A percentile compares a stretch with the other conserved stretches of the same genome.
phyloP scores from a whole-genome alignment of 306 rosid genomes.

The Castanospermum australe region DNA sequence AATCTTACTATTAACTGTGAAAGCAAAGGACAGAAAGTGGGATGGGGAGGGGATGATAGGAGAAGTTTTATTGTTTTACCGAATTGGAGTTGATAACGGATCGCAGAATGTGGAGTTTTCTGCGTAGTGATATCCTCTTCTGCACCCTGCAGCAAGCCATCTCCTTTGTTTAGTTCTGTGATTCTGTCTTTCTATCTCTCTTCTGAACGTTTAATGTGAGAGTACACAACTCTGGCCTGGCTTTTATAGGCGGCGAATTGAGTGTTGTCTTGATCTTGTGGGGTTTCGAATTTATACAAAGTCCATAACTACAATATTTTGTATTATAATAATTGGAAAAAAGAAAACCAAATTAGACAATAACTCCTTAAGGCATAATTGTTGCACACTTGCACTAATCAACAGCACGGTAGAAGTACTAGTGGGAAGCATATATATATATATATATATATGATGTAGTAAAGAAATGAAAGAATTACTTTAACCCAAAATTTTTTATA shows the following conservation, averaged over 20 bases:
- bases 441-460: no score
- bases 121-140: conserved; percentile 56
- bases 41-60: not conserved
- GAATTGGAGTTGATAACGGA: conserved; percentile 35
- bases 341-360: not conserved
- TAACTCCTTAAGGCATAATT: no score
- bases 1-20: not conserved
- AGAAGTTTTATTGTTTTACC: conserved; percentile 13
- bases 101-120: conserved; percentile 60
- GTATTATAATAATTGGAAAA: conserved; percentile 33
- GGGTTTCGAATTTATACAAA: conserved; percentile 22
- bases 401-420: no score
- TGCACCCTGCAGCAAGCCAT: conserved; percentile 63
- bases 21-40: not conserved
- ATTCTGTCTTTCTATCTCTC: conserved; percentile 5
- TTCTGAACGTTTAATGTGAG: conserved; percentile 32
- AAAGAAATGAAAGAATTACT: no score
- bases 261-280: conserved; percentile 14
- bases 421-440: no score
- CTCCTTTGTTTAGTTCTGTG: conserved; percentile 4
- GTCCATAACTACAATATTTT: conserved; percentile 31
- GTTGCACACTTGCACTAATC: no score
- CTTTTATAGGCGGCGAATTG: conserved; percentile 53
- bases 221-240: conserved; percentile 25
- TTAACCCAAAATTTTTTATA: no score